Percentiles rank a stretch among this genome's conserved stretches.
Conservation (phyloP, 2,329 filamentous ascomycete species). For the Alternaria alternata region DNA sequence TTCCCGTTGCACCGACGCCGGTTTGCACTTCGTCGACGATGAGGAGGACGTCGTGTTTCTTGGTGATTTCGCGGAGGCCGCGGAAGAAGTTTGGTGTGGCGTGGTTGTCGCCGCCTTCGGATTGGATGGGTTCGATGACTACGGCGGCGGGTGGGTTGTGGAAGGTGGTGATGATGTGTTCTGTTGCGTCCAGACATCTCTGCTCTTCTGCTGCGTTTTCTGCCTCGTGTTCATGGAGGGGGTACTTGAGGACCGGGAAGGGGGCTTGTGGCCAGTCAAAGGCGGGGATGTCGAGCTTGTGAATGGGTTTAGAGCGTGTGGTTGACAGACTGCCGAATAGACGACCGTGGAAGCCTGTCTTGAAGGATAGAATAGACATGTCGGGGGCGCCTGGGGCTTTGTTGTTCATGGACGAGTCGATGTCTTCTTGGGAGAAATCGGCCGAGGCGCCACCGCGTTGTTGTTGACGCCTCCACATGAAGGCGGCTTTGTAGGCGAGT, state of each 20-base stretch:
- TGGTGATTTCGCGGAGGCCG: conserved; percentile 79
- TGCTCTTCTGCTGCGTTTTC: conserved; percentile 86
- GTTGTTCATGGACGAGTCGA: conserved; percentile 80
- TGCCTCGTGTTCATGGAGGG: conserved; percentile 77
- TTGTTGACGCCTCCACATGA: conserved; percentile 87
- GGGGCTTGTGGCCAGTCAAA: conserved; percentile 94
- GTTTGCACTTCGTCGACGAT: conserved; percentile 97
- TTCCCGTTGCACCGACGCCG: conserved; percentile 88
- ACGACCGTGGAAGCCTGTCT: conserved; percentile 86
- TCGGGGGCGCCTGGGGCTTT: conserved; percentile 77
- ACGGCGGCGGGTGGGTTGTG: conserved; percentile 82
- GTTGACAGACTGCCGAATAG: conserved; percentile 88
- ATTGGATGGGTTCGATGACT: conserved; percentile 89
- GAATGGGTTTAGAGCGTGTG: conserved; percentile 90
- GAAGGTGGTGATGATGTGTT: conserved; percentile 80
- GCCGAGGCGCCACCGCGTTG: conserved; percentile 80
- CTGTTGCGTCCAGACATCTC: conserved; percentile 81
- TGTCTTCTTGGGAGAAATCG: conserved; percentile 81
- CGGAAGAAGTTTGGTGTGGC: conserved; percentile 87
- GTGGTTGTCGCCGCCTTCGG: conserved; percentile 94
- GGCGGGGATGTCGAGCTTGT: conserved; percentile 93
- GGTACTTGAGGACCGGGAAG: conserved; percentile 87
- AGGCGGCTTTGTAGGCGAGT: conserved; percentile 92
- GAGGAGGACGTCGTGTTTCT: conserved; percentile 78
- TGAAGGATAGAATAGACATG: conserved; percentile 89